These are phyloP conservation scores for Lolium perenne DNA, from an alignment of 176 grass and related monocot genomes.

Conservation along the genomic window DNA sequence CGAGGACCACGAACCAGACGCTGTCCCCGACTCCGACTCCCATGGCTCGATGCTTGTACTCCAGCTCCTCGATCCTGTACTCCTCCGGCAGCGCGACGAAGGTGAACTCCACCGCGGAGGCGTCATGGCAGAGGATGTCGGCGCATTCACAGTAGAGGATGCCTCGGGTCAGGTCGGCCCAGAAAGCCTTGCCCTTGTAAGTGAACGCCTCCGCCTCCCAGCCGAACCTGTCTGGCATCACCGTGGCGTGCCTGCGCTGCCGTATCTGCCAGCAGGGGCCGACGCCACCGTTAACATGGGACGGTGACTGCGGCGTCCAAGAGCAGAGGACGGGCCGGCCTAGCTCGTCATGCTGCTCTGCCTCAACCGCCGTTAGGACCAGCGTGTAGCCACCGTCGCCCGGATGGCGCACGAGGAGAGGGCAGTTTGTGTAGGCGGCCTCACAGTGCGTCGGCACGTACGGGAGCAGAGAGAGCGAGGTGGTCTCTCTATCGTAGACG, in stretches of 20 bases:
- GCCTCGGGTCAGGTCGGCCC: not conserved
- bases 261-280: not conserved
- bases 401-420: not conserved
- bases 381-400: not conserved
- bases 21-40: not conserved
- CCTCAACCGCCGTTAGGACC: not conserved
- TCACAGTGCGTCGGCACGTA: not conserved
- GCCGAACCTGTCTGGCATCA: not conserved
- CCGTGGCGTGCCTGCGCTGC: not conserved
- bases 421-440: not conserved
- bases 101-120: not conserved
- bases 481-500: not conserved
- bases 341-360: not conserved
- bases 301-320: not conserved
- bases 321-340: not conserved
- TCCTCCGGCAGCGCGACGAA: not conserved
- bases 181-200: not conserved
- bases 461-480: not conserved
- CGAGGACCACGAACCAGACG: not conserved
- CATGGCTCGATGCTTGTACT: not conserved
- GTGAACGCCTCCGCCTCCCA: not conserved
- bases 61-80: not conserved
- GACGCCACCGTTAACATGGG: not conserved
- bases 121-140: not conserved
- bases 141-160: not conserved